These are phyloP conservation scores for Colletotrichum chrysophilum DNA, from an alignment of 2,329 filamentous ascomycete species.

Conservation along the genomic window DNA sequence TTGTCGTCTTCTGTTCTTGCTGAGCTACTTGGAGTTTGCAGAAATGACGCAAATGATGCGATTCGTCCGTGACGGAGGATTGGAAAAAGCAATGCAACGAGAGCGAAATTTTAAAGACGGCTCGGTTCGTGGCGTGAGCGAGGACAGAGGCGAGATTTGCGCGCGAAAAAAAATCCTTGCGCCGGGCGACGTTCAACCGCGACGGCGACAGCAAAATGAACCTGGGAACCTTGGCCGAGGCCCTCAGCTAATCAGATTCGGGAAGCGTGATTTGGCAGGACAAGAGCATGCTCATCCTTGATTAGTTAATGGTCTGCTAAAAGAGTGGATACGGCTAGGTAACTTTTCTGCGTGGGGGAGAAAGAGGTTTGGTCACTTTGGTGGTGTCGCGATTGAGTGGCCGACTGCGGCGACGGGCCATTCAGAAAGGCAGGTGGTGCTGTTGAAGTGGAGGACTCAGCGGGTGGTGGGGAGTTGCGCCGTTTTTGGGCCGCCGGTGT, in stretches of 20 bases:
- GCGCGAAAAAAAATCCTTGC: background rate
- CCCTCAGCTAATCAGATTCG: background rate
- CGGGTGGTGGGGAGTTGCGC: conserved; percentile 4
- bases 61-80: background rate
- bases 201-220: background rate
- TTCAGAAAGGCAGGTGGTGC: background rate
- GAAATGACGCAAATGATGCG: background rate
- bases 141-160: conserved; percentile 9
- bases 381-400: background rate
- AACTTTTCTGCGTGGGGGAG: background rate
- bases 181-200: background rate
- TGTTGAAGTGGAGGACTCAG: background rate
- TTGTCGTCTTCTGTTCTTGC: no score
- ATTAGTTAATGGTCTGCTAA: conserved; percentile 6
- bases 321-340: background rate
- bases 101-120: background rate
- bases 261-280: conserved; percentile 1
- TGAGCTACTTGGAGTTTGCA: background rate
- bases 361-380: background rate
- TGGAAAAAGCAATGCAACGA: background rate
- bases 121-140: conserved; percentile 3
- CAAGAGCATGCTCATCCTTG: background rate
- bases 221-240: background rate
- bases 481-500: background rate
- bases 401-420: background rate